Percentiles rank a stretch among this genome's conserved stretches.
These are phyloP conservation scores for Neurospora sp. DNA, from an alignment of 2,329 filamentous ascomycete species.

Conservation along the genomic window DNA sequence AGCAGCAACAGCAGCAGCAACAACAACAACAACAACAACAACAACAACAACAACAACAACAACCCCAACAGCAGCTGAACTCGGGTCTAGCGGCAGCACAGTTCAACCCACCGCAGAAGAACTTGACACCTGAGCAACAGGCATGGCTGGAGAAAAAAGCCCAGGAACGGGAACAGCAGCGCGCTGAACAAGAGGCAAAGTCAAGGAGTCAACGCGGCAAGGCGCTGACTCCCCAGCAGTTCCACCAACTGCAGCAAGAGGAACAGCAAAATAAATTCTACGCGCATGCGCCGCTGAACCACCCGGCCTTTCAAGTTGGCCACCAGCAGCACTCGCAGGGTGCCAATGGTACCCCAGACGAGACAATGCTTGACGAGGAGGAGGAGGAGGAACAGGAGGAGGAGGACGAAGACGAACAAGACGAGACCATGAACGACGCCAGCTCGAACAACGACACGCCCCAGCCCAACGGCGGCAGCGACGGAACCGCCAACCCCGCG, in stretches of 20 bases:
- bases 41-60: not conserved
- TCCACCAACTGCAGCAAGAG: not conserved
- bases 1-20: slow-evolving; percentile 1
- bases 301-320: not conserved
- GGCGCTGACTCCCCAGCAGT: not conserved
- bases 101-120: not conserved
- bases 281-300: not conserved
- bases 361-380: slow-evolving; percentile 2
- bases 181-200: not conserved
- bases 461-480: not conserved
- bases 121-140: not conserved
- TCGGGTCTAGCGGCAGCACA: not conserved
- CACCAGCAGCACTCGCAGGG: not conserved
- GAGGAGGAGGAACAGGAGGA: slow-evolving; percentile 1
- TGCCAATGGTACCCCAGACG: slow-evolving; percentile 4
- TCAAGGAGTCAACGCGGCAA: not conserved
- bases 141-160: not conserved
- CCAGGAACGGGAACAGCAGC: not conserved
- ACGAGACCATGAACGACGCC: not conserved
- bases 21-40: not conserved
- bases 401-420: not conserved
- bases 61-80: not conserved
- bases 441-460: not conserved
- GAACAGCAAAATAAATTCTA: not conserved
- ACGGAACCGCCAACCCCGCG: not conserved